Evolutionary conservation across 202 grass and related monocot species (phyloP).

Genomic region (Miscanthus sacchariflorus): DNA sequence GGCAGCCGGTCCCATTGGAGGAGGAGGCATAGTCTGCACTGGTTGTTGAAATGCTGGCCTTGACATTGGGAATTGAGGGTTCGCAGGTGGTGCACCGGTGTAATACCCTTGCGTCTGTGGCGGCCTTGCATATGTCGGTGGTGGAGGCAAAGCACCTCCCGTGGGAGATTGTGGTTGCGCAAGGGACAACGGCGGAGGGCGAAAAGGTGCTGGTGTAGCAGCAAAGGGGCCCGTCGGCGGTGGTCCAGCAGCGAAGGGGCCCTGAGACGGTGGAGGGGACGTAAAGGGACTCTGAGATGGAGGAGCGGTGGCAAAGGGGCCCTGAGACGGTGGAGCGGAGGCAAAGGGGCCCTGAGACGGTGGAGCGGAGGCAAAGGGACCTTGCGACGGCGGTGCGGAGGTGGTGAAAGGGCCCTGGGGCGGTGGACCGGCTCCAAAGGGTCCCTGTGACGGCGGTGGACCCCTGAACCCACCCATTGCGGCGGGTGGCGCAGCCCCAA

Average conservation of each 20-base stretch:
- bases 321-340: neutral
- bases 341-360: conserved; percentile 9
- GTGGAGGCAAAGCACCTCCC: neutral
- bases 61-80: conserved; percentile 36
- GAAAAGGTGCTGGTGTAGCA: conserved; percentile 31
- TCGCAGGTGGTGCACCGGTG: conserved; percentile 16
- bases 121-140: conserved; percentile 1
- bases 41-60: conserved; percentile 49
- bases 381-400: neutral
- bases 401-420: conserved; percentile 19
- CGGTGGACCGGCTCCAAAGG: conserved; percentile 8
- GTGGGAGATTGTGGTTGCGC: conserved; percentile 58
- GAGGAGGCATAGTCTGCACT: conserved; percentile 50
- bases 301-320: neutral
- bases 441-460: conserved; percentile 15
- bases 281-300: conserved; percentile 1
- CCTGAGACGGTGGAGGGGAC: neutral
- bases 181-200: neutral
- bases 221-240: conserved; percentile 31
- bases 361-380: neutral
- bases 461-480: conserved; percentile 47
- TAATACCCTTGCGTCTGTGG: conserved; percentile 50
- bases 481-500: conserved; percentile 23
- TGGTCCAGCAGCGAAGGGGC: neutral
- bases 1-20: conserved; percentile 36